Evolutionary conservation across 805 yeast species (phyloP).

Genomic region (Yamadazyma sp.): DNA sequence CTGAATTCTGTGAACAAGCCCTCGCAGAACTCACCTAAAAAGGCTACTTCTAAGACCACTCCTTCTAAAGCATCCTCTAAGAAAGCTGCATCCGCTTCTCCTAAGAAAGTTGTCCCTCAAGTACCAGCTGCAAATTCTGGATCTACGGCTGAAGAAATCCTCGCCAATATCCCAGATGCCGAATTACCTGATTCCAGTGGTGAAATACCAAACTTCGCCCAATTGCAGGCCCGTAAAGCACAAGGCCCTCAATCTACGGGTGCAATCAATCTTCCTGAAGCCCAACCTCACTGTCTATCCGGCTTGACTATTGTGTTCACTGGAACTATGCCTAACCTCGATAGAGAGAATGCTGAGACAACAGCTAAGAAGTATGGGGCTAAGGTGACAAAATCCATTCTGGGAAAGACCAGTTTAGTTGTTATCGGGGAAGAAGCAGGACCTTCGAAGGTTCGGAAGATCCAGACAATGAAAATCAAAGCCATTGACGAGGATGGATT

Average conservation of each 20-base stretch:
- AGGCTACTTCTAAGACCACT: constrained; percentile 6
- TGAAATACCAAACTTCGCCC: constrained; percentile 56
- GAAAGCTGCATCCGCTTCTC: constrained; percentile 3
- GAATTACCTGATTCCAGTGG: constrained; percentile 57
- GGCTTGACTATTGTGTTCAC: constrained; percentile 94
- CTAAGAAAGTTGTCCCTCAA: constrained; percentile 1
- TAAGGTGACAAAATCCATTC: constrained; percentile 79
- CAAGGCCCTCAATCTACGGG: constrained; percentile 32
- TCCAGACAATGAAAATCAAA: constrained; percentile 69
- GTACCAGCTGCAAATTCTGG: constrained; percentile 18
- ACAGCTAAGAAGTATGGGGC: constrained; percentile 89
- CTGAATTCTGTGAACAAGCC: too few relatives aligned
- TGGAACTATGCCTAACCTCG: constrained; percentile 78
- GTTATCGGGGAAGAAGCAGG: constrained; percentile 97
- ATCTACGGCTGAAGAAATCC: constrained; percentile 51
- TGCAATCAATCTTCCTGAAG: constrained; percentile 64
- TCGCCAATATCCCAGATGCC: constrained; percentile 72
- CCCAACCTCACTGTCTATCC: constrained; percentile 78
- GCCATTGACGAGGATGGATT: constrained; percentile 89
- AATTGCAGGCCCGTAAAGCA: constrained; percentile 33
- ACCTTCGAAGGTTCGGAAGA: constrained; percentile 85
- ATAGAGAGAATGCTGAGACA: constrained; percentile 71
- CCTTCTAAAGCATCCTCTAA: constrained; percentile 6
- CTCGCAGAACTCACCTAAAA: constrained; percentile 8
- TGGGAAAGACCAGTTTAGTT: constrained; percentile 81